Evolutionary conservation across 331 rosid genomes (phyloP), one percentile per base, ranked within the genome.

Genomic region (Ulmus americana): DNA sequence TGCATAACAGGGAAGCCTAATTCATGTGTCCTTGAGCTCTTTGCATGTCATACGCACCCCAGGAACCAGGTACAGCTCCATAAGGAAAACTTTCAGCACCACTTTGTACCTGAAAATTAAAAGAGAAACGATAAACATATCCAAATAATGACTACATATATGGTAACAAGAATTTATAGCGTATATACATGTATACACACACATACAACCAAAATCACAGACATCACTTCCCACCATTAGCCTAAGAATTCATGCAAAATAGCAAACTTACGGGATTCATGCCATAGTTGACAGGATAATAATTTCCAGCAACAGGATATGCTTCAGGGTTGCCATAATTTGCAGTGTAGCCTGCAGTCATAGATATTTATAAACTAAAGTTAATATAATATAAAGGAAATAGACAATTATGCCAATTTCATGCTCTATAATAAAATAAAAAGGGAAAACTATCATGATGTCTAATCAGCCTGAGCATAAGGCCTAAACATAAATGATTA

Each of bases 1-100:
- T 80, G 70, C 59, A 57, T 63, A 70, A 57, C 13, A 62, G 20
- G 68, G 64, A 20, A 66, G 59, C 63, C 57, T 46, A 70, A 65
- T 75, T 88, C 88, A 94, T 77, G 82, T 90, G 97, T 69, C 99
- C 99, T 79, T 94, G 99, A 76, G 88, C 82, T 70, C 95, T 86
- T 82, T 89, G 99, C 90, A 94, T 82, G 70, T 94, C 99, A 70
- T 94, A 94, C 42, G 87, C 88, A 81, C 91, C 86, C 97, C 97
- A 94, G 41, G 95, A 73, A 71, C 79, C 95, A 65, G 96, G 84
- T 71, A 82, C 87, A 56, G 88, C 82, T 58, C 88, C 91, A 84
- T 94, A 94, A 64, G 82, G 87, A 80, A 73, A 90, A 75, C 74
- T 84, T 64, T 94, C 97, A 67, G 79, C 77, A 68, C 91, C 97